Evolutionary conservation across 768 basidiomycete genomes (phyloP), one percentile per base, ranked within the genome.

Genomic region (Leccinum uliginosum): DNA sequence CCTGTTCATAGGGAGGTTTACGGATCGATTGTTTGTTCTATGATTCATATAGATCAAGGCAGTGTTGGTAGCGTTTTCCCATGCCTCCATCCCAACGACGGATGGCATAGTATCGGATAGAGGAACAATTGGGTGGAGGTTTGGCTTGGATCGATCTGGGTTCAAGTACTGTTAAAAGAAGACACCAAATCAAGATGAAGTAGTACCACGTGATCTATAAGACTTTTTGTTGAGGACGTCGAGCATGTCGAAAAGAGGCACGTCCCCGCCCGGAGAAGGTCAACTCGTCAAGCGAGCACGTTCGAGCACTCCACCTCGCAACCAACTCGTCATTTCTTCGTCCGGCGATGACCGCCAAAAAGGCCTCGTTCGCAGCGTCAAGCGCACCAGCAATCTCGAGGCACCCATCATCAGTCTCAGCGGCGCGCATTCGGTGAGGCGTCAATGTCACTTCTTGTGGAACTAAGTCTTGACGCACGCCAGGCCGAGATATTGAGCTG

Each of bases 381-480:
- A 91, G 70, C 81, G 97, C 47, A 99, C 97, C n/a, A 93, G 91
- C 73, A 87, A 82, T 62, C 80, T 98, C 40, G 88, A 93, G 64
- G 93, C 94, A 44, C 97, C 97, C 27, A 98, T 99, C 66, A 84
- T 98, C 66, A 90, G 89, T 65, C 76, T 99, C 59, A 80, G 84
- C 15, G 91, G 96, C 2, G 87, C 93, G 5, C 93, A 97, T 74
- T 80, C 85, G 50, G 91, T 95, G 73, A 65, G 89, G n/a, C 24
- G 6, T n/a, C 17, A 19, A 8, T 27, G 12, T 55, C 4, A n/a
- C n/a, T 6, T 11, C 23, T 64, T 64, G 12, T 14, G 19, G 10
- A 10, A 6, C 48, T 57, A n/a, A 17, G 54, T 30, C 24, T 26
- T 26, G 11, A 47, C 24, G 6, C n/a, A 30, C 30, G 11, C 43